A percentile compares a stretch with the other conserved stretches of the same genome.
Conservation (phyloP, 345 rosid species). For the Eucalyptus tenuipes region DNA sequence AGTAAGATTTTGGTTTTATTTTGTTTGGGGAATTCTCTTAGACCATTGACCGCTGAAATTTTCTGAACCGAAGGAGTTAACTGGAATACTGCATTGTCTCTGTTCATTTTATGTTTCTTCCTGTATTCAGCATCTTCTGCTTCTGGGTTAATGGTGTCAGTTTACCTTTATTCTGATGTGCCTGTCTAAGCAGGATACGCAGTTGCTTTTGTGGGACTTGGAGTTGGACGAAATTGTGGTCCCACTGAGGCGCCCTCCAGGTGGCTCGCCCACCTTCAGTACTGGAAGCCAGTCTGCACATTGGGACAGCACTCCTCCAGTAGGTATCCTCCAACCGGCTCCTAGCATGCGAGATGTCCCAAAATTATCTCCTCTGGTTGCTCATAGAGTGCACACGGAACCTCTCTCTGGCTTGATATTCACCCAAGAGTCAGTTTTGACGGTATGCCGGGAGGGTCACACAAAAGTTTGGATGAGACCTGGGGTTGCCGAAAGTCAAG, state of each 20-base stretch:
- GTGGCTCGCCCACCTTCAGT: slow-evolving; percentile 95
- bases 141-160: neutral
- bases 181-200: slow-evolving; percentile 63
- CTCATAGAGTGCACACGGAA: slow-evolving; percentile 87
- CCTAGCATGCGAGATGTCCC: slow-evolving; percentile 93
- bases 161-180: neutral
- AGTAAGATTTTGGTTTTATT: neutral
- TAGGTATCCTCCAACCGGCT: slow-evolving; percentile 88
- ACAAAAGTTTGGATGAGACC: slow-evolving; percentile 96
- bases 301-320: slow-evolving; percentile 76
- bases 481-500: slow-evolving; percentile 40
- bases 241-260: slow-evolving; percentile 85
- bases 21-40: neutral
- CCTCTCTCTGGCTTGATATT: slow-evolving; percentile 89
- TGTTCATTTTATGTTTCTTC: neutral
- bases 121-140: neutral
- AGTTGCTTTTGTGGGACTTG: slow-evolving; percentile 92
- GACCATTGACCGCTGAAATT: neutral
- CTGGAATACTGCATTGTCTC: neutral
- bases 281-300: slow-evolving; percentile 97
- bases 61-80: neutral
- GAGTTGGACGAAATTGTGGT: slow-evolving; percentile 98
- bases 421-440: slow-evolving; percentile 80
- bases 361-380: slow-evolving; percentile 77
- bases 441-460: slow-evolving; percentile 91